Evolutionary conservation across 192 early-diverging fungal genomes (phyloP).

Genomic region (Geosiphon pyriformis): DNA sequence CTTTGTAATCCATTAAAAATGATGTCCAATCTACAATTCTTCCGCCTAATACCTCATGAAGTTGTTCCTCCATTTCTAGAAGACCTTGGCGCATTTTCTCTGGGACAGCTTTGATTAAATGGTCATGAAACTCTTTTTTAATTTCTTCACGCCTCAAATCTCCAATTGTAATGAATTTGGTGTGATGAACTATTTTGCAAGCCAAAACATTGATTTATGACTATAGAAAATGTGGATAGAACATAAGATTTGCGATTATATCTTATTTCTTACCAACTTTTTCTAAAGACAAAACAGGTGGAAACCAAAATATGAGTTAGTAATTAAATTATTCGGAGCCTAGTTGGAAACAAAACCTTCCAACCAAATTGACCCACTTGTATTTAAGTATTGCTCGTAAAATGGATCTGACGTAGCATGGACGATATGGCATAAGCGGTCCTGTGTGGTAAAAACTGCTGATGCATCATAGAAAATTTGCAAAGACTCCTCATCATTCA

Average conservation of each 20-base stretch:
- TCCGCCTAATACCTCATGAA: neutral
- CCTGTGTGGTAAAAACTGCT: neutral
- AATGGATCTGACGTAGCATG: neutral
- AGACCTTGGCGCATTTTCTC: neutral
- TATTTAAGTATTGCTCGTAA: neutral
- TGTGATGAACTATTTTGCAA: neutral
- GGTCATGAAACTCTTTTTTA: neutral
- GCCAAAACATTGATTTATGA: too few relatives aligned
- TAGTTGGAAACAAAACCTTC: too few relatives aligned
- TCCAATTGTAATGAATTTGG: neutral
- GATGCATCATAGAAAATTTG: neutral
- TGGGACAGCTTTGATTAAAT: neutral
- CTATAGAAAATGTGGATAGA: too few relatives aligned
- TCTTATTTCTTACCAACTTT: too few relatives aligned
- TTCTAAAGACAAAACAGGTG: too few relatives aligned
- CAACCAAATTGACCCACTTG: slow-evolving; percentile 3
- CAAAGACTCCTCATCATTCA: neutral
- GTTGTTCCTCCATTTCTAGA: slow-evolving; percentile 6
- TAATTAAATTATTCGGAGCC: too few relatives aligned
- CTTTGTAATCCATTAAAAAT: neutral
- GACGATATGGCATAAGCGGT: slow-evolving; percentile 1
- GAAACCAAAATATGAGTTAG: too few relatives aligned
- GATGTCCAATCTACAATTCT: slow-evolving; percentile 1
- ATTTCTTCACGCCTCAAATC: neutral
- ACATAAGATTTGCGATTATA: too few relatives aligned